phyloP scores from a whole-genome alignment of 306 rosid genomes.

The Rosa lucieae region DNA sequence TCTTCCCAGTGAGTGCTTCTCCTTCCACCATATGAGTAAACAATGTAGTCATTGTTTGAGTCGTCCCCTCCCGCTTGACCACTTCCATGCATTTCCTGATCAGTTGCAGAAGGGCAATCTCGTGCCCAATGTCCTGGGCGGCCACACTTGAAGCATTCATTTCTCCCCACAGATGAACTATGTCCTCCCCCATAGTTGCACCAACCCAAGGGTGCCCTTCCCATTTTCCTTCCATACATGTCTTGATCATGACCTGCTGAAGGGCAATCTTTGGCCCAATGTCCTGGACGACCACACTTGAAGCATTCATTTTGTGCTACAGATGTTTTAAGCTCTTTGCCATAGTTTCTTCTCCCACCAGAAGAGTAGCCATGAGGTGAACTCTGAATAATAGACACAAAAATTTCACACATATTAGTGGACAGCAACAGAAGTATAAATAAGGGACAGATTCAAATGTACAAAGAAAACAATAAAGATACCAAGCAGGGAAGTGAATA shows the following conservation, averaged over 20 bases:
- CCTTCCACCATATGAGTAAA: slow-evolving; percentile 1
- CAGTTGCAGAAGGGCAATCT: slow-evolving; percentile 35
- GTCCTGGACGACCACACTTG: not conserved
- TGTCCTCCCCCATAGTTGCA: not conserved
- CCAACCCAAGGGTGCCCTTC: not conserved
- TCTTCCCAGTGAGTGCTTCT: not conserved
- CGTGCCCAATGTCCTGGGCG: slow-evolving; percentile 95
- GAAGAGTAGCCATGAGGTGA: not conserved
- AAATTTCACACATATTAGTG: not conserved
- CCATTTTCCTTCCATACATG: not conserved
- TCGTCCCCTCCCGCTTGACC: not conserved
- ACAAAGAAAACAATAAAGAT: not conserved
- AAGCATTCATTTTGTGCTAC: not conserved
- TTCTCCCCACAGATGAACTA: too few species aligned
- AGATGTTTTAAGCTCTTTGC: not conserved
- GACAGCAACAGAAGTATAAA: not conserved
- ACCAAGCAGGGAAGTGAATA: not conserved
- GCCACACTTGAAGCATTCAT: slow-evolving; percentile 92
- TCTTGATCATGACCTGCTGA: not conserved
- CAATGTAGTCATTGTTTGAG: not conserved
- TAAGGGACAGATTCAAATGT: not conserved
- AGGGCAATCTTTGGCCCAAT: not conserved
- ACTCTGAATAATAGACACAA: not conserved
- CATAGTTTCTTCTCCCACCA: not conserved
- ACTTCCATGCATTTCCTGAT: not conserved